A percentile compares a stretch with the other conserved stretches of the same genome.
phyloP scores from a whole-genome alignment of 495 filamentous ascomycete genomes.

The Cetradonia linearis region DNA sequence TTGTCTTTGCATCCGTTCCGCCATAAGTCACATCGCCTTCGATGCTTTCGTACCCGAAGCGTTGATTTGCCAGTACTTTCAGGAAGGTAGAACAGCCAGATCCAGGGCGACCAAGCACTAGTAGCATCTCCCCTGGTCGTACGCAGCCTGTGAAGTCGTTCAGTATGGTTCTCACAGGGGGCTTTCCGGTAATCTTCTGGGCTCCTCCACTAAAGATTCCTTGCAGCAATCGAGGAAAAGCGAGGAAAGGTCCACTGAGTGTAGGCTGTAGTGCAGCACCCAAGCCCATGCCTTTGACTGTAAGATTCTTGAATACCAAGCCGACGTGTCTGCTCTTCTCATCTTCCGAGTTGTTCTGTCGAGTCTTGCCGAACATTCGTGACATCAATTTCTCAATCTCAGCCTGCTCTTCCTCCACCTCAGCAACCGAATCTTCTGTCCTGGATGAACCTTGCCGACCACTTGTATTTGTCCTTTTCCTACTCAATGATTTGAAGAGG shows the following conservation, averaged over 20 bases:
- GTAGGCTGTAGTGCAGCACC: slow-evolving; percentile 58
- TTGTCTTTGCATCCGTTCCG: slow-evolving; percentile 50
- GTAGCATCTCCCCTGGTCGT: slow-evolving; percentile 78
- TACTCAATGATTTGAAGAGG: slow-evolving; percentile 41
- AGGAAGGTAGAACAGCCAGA: slow-evolving; percentile 83
- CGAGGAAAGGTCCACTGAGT: slow-evolving; percentile 53
- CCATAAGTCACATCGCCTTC: slow-evolving; percentile 75
- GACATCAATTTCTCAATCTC: slow-evolving; percentile 53
- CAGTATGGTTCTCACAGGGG: slow-evolving; percentile 40
- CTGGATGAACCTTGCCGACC: slow-evolving; percentile 19
- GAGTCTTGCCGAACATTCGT: slow-evolving; percentile 52
- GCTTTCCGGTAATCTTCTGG: slow-evolving; percentile 33
- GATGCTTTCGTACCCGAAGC: slow-evolving; percentile 65
- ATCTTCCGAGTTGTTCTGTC: slow-evolving; percentile 54
- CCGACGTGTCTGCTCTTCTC: slow-evolving; percentile 51
- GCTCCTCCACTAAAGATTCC: slow-evolving; percentile 39
- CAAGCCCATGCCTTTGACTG: slow-evolving; percentile 56
- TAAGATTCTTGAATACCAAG: slow-evolving; percentile 50
- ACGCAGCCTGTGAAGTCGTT: slow-evolving; percentile 48
- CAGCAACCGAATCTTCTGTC: slow-evolving; percentile 25
- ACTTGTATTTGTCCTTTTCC: slow-evolving; percentile 33
- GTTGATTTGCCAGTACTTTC: slow-evolving; percentile 73
- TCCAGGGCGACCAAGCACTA: slow-evolving; percentile 80
- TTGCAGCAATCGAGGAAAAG: slow-evolving; percentile 42
- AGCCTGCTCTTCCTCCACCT: slow-evolving; percentile 40